A percentile compares a stretch with the other conserved stretches of the same genome.
phyloP scores from a whole-genome alignment of 106 monocot species.

The Triglochin maritima region DNA sequence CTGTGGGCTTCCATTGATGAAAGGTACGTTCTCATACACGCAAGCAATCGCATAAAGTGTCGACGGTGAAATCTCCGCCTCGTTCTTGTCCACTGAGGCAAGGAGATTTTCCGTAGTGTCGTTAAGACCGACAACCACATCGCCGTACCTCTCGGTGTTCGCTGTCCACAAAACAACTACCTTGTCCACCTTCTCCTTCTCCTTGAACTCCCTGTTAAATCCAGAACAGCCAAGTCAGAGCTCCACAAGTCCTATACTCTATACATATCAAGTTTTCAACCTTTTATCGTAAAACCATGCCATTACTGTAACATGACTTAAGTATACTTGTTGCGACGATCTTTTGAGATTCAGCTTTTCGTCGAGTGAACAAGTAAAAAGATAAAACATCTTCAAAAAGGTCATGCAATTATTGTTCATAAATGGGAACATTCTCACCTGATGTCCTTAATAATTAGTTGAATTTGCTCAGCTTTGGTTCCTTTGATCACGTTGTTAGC shows the following conservation, averaged over 20 bases:
- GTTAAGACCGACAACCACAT: constrained; percentile 66
- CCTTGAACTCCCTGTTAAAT: constrained; percentile 60
- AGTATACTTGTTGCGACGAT: too few species aligned
- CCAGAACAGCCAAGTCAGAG: too few species aligned
- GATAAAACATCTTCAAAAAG: too few species aligned
- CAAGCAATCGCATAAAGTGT: constrained; percentile 68
- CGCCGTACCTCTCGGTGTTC: constrained; percentile 79
- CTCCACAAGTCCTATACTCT: too few species aligned
- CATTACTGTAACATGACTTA: too few species aligned
- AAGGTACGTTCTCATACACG: constrained; percentile 61
- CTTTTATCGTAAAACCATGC: too few species aligned
- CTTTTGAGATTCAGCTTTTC: too few species aligned
- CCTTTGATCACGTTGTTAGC: constrained; percentile 72
- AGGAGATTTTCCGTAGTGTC: constrained; percentile 73
- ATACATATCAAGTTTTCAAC: too few species aligned
- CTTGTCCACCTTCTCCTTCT: constrained; percentile 62
- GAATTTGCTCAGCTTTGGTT: constrained; percentile 59
- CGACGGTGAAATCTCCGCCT: constrained; percentile 76
- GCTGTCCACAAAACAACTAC: constrained; percentile 91
- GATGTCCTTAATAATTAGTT: constrained; percentile 73
- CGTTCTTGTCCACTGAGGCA: constrained; percentile 48
- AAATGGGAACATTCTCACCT: too few species aligned
- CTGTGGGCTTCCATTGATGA: constrained; percentile 86
- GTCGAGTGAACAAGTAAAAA: too few species aligned
- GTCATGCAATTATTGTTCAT: too few species aligned